Conservation (phyloP, 163 green algal genomes). For the Chloromonas sp. region DNA sequence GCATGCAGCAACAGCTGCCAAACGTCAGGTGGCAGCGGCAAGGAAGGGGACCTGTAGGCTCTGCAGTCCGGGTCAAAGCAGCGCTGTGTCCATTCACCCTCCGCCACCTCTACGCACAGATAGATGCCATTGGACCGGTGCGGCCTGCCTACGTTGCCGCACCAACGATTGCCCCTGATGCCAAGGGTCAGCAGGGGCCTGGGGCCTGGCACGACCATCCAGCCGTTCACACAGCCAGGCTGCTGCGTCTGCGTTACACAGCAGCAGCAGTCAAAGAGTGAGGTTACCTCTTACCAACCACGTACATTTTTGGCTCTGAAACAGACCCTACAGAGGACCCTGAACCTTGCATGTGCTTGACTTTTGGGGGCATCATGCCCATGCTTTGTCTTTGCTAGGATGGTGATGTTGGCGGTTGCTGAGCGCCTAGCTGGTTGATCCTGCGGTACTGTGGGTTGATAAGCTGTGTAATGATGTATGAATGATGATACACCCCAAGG, state of each 20-base stretch:
- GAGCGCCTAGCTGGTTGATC: too few relatives aligned
- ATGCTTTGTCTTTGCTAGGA: too few relatives aligned
- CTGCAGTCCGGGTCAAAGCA: slow-evolving; percentile 75
- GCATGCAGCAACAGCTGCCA: neutral
- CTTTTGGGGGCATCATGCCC: too few relatives aligned
- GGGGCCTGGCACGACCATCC: too few relatives aligned
- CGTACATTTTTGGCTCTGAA: too few relatives aligned
- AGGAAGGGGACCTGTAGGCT: slow-evolving; percentile 37
- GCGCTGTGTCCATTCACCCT: slow-evolving; percentile 51
- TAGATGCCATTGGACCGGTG: slow-evolving; percentile 75
- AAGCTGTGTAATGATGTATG: too few relatives aligned
- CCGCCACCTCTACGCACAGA: slow-evolving; percentile 29
- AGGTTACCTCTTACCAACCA: too few relatives aligned
- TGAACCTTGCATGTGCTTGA: too few relatives aligned
- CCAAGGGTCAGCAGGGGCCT: neutral
- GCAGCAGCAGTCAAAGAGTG: neutral
- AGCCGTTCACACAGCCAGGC: neutral
- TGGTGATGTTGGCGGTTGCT: too few relatives aligned
- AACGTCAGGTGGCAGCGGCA: slow-evolving; percentile 37
- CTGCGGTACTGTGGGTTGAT: too few relatives aligned
- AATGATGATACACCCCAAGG: too few relatives aligned
- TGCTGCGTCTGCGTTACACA: neutral
- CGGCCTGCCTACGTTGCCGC: slow-evolving; percentile 45
- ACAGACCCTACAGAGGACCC: too few relatives aligned
- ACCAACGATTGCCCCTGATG: slow-evolving; percentile 58